A percentile compares a stretch with the other conserved stretches of the same genome.
Evolutionary conservation across 345 rosid genomes (phyloP).

Genomic region (Lepidium africanum): DNA sequence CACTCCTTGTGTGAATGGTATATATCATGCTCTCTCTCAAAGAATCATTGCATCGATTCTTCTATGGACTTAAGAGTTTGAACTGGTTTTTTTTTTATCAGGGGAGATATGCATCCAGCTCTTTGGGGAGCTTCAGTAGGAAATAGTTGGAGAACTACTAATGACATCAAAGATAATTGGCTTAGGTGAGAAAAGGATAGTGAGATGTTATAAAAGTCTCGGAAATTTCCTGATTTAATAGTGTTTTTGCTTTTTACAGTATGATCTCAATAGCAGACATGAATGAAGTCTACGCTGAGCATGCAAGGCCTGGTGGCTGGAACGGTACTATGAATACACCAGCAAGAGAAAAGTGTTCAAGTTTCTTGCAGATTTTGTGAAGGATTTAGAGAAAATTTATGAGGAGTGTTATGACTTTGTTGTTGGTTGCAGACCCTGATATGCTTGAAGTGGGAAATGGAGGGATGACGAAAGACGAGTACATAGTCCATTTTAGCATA

Average conservation of each 20-base stretch:
- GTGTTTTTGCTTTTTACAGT: slow-evolving; percentile 33
- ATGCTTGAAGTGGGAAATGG: slow-evolving; percentile 99
- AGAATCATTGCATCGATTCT: background rate
- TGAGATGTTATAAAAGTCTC: background rate
- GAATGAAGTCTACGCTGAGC: slow-evolving; percentile 71
- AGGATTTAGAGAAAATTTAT: background rate
- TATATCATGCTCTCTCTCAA: background rate
- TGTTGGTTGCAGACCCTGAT: slow-evolving; percentile 70
- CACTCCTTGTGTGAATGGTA: slow-evolving; percentile 91
- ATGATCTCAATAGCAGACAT: slow-evolving; percentile 63
- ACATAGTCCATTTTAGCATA: slow-evolving; percentile 78
- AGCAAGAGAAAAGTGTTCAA: background rate
- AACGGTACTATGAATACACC: slow-evolving; percentile 42
- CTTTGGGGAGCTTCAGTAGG: slow-evolving; percentile 71
- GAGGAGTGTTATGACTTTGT: background rate
- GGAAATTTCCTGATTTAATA: background rate
- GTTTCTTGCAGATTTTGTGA: background rate
- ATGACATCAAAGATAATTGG: slow-evolving; percentile 71
- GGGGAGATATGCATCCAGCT: slow-evolving; percentile 95
- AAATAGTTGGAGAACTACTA: slow-evolving; percentile 95
- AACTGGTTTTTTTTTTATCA: background rate
- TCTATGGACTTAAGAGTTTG: background rate
- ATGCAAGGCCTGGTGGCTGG: slow-evolving; percentile 95
- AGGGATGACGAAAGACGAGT: slow-evolving; percentile 84
- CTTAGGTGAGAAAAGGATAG: slow-evolving; percentile 35